Evolutionary conservation across 805 yeast genomes (phyloP), one percentile per base, ranked within the genome.

Genomic region (Metschnikowia orientalis): DNA sequence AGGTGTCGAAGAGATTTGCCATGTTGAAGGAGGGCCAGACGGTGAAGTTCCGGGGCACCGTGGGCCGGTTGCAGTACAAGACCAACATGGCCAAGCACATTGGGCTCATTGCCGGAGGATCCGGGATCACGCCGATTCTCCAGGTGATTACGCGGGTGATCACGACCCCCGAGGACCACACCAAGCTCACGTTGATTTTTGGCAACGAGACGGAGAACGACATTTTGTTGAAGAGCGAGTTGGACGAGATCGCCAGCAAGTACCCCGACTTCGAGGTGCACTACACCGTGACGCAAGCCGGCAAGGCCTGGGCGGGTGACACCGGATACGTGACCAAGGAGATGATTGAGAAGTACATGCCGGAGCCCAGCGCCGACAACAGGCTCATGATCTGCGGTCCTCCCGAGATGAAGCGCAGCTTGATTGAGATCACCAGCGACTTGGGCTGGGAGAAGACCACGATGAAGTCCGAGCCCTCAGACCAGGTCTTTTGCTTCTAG

Each of bases 121-220:
- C 90, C 0, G 95, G 97, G 32, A 81, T 89, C 42, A 86, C 96
- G 6, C 96, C 97, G 23, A 79, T 86, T 61, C 70, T 83, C 51
- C 95, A 88, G 60, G 81, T 89, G 10, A 66, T 84, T 32, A 78
- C 83, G 40, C 73, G 73, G 38, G 69, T 82, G 31, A 74, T 81
- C 41, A 81, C 88, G 11, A 76, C 79, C 17, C 79, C 86, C 3
- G 77, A 70, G 37, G 89, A 82, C 54, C 22, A 53, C 19, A 81
- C 90, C 22, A 68, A 70, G 32, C 67, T 84, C 34, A 67, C 75
- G 2, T 59, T 84, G 44, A 65, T 84, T 32, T 84, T 69, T 53
- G 88, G 87, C 19, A 83, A 83, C 48, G 84, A 81, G 50, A 75
- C 87, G 5, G 82, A 73, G 42, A 81, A 82, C 47, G 94, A 84